Base-by-base conservation (phyloP, 768 basidiomycete species). In the Mycena latifolia region DNA sequence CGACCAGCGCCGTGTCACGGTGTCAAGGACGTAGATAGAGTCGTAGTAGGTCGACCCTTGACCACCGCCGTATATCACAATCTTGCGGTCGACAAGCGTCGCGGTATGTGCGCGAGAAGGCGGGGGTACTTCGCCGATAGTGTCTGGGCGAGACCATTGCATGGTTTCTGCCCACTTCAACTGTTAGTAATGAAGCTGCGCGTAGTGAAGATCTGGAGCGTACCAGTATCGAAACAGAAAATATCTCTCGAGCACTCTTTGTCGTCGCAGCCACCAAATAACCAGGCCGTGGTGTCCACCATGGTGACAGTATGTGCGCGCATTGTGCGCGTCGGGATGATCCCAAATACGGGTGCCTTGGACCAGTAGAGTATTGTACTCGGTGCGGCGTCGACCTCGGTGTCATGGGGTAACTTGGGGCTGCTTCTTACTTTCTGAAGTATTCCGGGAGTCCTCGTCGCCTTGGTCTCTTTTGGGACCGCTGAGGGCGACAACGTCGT, bases 181-280 rank as follows among this genome's bases (percentile, higher is more conserved):
- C 52, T 27, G 46, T 59, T 39, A 20, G 37, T 1, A 68, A 35
- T 14, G 14, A 56, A 25, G 37, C 2, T 48, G 27, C 46, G 25
- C 8, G 33, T 6, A 35, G 33, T 35, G 33, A 7, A 35, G 33
- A n/a, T n/a, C n/a, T n/a, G n/a, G 8, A 35, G 71, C 80, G 67
- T 57, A 92, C 94, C 94, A 1, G 87, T 92, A 75, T 97, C 94
- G 70, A 96, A 94, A 69, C 89, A 93, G 71, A 91, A 93, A 3
- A 95, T 84, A 59, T 95, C 93, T 69, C 84, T 86, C 77, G 86
- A 89, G 63, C 87, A 89, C 18, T 88, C 89, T 72, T 86, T 87
- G 64, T 92, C 92, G 67, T 96, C 95, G 67, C 93, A 94, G 2
- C 95, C 96, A 11, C 95, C 95, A 71, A 96, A 91, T 29, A 96